Percentiles rank a stretch among this genome's conserved stretches.
phyloP scores from a whole-genome alignment of 192 early-diverging fungal species.

The Coemansia brasiliensis region DNA sequence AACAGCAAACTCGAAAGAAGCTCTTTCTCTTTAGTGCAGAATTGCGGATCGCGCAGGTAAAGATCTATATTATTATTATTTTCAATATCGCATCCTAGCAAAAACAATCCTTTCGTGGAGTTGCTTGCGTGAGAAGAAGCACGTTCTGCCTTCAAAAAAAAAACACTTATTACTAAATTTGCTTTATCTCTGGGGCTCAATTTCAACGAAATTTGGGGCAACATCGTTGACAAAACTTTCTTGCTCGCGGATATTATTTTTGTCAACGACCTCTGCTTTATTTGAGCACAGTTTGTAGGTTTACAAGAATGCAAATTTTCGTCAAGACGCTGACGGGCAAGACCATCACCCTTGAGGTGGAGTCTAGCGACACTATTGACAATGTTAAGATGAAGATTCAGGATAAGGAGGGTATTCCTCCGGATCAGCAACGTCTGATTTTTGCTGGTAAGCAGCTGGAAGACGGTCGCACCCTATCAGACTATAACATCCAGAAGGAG shows the following conservation, averaged over 20 bases:
- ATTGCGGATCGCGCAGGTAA: conserved; percentile 59
- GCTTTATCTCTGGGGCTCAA: conserved; percentile 5
- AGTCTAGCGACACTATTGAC: conserved; percentile 81
- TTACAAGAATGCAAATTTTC: conserved; percentile 67
- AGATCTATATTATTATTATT: conserved; percentile 22
- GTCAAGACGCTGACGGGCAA: conserved; percentile 87
- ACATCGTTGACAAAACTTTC: background rate
- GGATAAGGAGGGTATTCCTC: conserved; percentile 85
- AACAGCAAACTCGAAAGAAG: conserved; percentile 7
- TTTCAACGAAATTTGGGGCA: background rate
- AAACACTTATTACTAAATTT: conserved; percentile 24
- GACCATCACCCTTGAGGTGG: conserved; percentile 87
- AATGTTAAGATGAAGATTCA: conserved; percentile 85
- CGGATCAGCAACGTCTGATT: conserved; percentile 81
- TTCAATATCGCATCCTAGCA: conserved; percentile 5
- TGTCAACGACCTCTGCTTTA: background rate
- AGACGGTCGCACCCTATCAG: conserved; percentile 69
- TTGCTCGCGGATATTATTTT: conserved; percentile 1
- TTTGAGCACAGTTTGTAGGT: conserved; percentile 7
- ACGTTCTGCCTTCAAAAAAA: conserved; percentile 26
- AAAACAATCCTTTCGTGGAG: background rate
- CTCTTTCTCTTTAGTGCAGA: conserved; percentile 56
- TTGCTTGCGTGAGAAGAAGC: conserved; percentile 51
- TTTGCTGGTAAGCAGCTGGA: conserved; percentile 84
- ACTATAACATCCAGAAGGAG: conserved; percentile 87